Evolutionary conservation across 345 rosid genomes (phyloP).

Genomic region (Isatis tinctoria): DNA sequence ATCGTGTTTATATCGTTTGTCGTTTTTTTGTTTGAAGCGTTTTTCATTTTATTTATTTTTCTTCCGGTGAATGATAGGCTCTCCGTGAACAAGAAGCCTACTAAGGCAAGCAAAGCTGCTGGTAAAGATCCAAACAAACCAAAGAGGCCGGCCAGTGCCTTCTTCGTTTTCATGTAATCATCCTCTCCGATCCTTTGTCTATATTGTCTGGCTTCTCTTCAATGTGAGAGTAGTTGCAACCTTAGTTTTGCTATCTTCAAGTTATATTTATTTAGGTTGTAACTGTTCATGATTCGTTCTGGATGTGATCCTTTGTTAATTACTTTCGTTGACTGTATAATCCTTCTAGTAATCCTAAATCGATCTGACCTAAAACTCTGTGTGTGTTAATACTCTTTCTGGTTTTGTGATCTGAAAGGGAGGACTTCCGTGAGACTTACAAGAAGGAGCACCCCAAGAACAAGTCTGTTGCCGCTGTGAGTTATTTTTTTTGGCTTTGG

Average conservation of each 20-base stretch:
- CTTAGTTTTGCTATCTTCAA: background rate
- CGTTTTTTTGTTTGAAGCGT: background rate
- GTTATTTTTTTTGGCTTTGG: conserved; percentile 3
- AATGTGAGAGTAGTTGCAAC: conserved; percentile 6
- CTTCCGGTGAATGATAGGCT: conserved; percentile 46
- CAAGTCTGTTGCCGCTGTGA: conserved; percentile 91
- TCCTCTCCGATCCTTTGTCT: background rate
- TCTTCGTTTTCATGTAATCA: conserved; percentile 86
- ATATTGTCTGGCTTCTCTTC: background rate
- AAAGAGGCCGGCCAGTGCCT: conserved; percentile 71
- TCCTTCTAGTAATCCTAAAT: too few species aligned
- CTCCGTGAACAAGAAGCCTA: conserved; percentile 68
- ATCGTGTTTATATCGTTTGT: conserved; percentile 15
- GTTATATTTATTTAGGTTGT: background rate
- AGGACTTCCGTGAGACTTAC: conserved; percentile 79
- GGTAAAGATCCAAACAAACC: conserved; percentile 73
- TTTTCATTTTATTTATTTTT: background rate
- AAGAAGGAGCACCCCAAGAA: conserved; percentile 92
- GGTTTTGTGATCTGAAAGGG: conserved; percentile 44
- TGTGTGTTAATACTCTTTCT: background rate
- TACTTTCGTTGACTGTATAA: too few species aligned
- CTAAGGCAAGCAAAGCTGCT: conserved; percentile 45
- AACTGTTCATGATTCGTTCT: background rate
- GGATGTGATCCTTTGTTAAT: background rate
- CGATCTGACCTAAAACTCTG: background rate